A percentile compares a stretch with the other conserved stretches of the same genome.
Conservation (phyloP, 2,329 filamentous ascomycete genomes). For the Blastomyces parvus region DNA sequence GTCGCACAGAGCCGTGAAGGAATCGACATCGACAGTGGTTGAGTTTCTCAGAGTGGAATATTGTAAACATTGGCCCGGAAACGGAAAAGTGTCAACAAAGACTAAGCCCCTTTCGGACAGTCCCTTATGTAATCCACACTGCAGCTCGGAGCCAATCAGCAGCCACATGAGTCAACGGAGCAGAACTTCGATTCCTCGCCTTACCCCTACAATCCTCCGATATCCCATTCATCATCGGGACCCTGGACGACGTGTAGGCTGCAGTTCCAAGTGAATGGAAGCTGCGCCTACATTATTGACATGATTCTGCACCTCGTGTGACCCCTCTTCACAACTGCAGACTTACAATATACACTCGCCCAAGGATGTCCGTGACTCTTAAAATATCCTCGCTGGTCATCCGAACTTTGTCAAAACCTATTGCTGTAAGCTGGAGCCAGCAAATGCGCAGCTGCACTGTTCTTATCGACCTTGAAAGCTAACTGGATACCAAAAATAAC, state of each 20-base stretch:
- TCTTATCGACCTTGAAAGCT: neutral
- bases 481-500: neutral
- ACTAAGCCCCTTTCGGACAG: neutral
- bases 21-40: neutral
- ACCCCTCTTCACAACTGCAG: neutral
- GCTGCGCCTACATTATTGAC: neutral
- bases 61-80: conserved; percentile 16
- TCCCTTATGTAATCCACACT: neutral
- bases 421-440: conserved; percentile 45
- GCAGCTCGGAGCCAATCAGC: neutral
- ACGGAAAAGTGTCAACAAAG: conserved; percentile 8
- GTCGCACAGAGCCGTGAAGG: neutral
- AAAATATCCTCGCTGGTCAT: conserved; percentile 58
- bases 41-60: conserved; percentile 14
- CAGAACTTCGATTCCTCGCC: neutral
- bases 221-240: neutral
- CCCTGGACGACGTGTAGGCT: neutral
- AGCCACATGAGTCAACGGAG: neutral
- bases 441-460: neutral
- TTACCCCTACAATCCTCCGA: neutral
- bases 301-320: neutral
- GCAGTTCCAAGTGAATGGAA: neutral
- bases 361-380: conserved; percentile 52
- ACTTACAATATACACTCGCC: neutral
- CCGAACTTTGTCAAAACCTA: conserved; percentile 57